Percentiles rank a stretch among this genome's conserved stretches.
phyloP scores from a whole-genome alignment of 192 early-diverging fungal species.

The Coemansia sp. region DNA sequence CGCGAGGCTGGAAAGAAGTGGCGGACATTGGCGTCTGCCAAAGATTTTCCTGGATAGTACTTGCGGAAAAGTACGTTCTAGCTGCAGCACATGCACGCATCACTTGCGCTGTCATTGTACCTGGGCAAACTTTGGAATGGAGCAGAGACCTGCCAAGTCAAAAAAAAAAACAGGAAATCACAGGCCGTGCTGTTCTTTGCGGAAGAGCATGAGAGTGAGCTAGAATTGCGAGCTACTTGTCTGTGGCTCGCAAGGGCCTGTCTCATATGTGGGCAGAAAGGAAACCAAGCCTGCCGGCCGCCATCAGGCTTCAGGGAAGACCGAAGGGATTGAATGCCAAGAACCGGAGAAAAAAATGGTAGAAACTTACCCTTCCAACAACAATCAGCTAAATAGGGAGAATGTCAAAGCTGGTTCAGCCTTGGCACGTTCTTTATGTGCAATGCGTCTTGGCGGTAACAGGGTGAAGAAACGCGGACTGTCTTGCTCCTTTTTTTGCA shows the following conservation, averaged over 20 bases:
- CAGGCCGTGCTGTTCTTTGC: not conserved
- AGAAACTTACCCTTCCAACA: constrained; percentile 1
- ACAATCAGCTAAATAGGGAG: not conserved
- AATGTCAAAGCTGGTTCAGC: not conserved
- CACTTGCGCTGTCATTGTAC: not conserved
- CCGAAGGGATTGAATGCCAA: not conserved
- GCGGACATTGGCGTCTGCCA: too few relatives aligned
- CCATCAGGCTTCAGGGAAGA: not conserved
- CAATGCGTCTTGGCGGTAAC: not conserved
- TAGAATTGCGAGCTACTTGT: too few relatives aligned
- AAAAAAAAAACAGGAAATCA: not conserved
- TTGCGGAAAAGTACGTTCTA: not conserved
- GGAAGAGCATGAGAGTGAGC: not conserved
- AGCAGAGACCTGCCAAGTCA: not conserved
- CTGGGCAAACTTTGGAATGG: not conserved
- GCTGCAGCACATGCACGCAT: not conserved
- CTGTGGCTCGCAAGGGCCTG: too few relatives aligned
- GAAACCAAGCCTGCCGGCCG: too few relatives aligned
- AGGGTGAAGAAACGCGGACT: not conserved
- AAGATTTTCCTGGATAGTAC: not conserved
- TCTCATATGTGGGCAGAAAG: not conserved
- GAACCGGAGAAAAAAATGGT: not conserved
- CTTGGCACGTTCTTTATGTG: not conserved
- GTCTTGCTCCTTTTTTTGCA: not conserved
- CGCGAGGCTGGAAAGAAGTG: too few relatives aligned